Evolutionary conservation across 2,329 filamentous ascomycete genomes (phyloP), one percentile per base, ranked within the genome.

Genomic region (Colletotrichum cereale): DNA sequence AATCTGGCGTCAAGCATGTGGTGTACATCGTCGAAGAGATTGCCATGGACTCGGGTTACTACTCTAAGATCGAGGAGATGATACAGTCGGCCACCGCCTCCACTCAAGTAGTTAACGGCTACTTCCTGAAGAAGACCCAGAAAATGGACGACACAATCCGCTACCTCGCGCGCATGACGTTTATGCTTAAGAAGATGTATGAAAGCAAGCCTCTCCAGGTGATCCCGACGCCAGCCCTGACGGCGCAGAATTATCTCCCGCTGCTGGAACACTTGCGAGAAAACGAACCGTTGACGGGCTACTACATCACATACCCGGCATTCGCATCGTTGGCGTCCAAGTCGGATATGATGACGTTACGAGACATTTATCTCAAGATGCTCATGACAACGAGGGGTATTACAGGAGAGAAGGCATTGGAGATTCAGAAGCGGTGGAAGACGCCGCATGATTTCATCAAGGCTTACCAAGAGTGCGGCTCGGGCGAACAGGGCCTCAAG

Each of bases 321-420:
- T 95, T 96, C 78, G 89, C 91, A 0, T 90, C 90, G 0, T 82
- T 96, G 55, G 90, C 90, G 0, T 93, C 91, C 11, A 96, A 96
- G 79, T 93, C 92, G 0, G 91, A 93, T 63, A 88, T 88, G 70
- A 88, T 94, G 75, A 93, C 92, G 0, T 82, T 96, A 12, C 86
- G 92, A 66, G 93, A 96, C 75, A 80, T 95, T 0, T 96, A 89
- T 75, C 82, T 96, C 34, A 95, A 95, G 80, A 96, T 96, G 93
- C 86, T 96, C 58, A 95, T 96, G 93, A 94, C 92, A 73, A 93
- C 89, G 2, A 88, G 88, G 66, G 92, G 92, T 1, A 85, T 96
- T 16, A 93, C 92, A 0, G 92, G 91, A 3, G 93, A 95, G 75
- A 93, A 93, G 76, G 93, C 93, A 0, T 80, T 95, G 6, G 93